Base-by-base conservation (phyloP, 805 yeast genomes). In the Groenewaldozyma tartarivorans region DNA sequence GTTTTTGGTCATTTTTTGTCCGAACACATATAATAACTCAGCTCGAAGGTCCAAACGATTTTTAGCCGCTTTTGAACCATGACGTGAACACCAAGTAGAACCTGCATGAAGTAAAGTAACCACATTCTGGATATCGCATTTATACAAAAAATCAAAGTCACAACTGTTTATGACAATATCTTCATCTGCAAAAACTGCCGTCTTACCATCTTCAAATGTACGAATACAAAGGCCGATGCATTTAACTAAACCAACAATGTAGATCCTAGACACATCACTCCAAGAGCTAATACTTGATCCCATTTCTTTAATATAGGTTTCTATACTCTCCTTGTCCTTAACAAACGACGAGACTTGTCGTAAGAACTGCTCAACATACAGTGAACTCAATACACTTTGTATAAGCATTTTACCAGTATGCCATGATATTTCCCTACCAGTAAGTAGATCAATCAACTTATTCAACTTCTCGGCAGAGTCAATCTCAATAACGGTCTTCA, bases 341-440 rank as follows among this genome's bases (percentile, higher is more conserved):
- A 17, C 36, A 13, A 21, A 16, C 5, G 38, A 19, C 13, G 29
- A 7, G 16, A 55, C 42, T 33, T 63, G 60, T 11, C 58, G 56
- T 15, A 81, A 56, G n/a, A 79, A 49, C 17, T 69, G 64, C 49
- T 81, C 86, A 18, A 86, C 78, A 51, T 79, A 80, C 17, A 83
- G 63, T 53, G 88, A 81, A 47, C 94, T 76, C 35, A 86, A 63
- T 1, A 90, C 72, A 0, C 90, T 83, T 18, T 79, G 82, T n/a
- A 86, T 74, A 35, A 86, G 62, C 5, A 88, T 74, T 44, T 80
- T 72, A 43, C 85, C 85, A 41, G 74, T 69, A 32, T 85, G 65
- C 97, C 97, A 90, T 5, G 77, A 66, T 58, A 79, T 70, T 29
- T 78, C 64, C 26, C 73, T 60, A 33, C 74, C 64, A 5, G 79